Conservation (phyloP, 2,329 filamentous ascomycete species). For the Parasarocladium wereldwijsianum region DNA sequence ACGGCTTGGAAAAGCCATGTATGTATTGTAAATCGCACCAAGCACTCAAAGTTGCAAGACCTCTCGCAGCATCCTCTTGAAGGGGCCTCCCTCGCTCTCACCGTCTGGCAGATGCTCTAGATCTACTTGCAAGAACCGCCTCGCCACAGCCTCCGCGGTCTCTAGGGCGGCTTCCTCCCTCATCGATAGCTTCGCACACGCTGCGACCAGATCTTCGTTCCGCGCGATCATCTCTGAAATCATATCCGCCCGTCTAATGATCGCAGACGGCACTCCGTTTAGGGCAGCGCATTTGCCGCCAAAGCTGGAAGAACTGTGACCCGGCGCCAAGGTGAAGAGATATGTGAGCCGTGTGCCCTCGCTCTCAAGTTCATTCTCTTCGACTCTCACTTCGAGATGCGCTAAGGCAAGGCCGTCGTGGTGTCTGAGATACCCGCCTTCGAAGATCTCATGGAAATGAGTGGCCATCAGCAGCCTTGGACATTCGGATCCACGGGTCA, state of each 20-base stretch:
- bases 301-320: constrained; percentile 67
- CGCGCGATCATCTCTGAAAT: constrained; percentile 52
- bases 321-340: constrained; percentile 54
- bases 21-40: background rate
- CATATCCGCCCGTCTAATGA: constrained; percentile 63
- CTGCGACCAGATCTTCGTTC: constrained; percentile 62
- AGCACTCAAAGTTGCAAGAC: background rate
- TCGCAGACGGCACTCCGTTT: constrained; percentile 61
- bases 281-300: constrained; percentile 74
- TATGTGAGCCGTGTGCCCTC: constrained; percentile 53
- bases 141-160: constrained; percentile 47
- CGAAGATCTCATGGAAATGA: constrained; percentile 60
- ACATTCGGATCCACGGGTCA: constrained; percentile 24
- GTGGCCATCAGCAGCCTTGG: constrained; percentile 48
- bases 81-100: too few relatives aligned
- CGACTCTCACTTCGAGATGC: constrained; percentile 57
- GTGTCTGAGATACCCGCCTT: constrained; percentile 40
- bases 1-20: too few relatives aligned
- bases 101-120: too few relatives aligned
- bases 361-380: constrained; percentile 32
- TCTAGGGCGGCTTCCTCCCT: constrained; percentile 53
- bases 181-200: constrained; percentile 52
- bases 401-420: constrained; percentile 39
- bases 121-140: constrained; percentile 33
- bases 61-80: constrained; percentile 9